These are phyloP conservation scores for Rhynchosporium graminicola DNA, from an alignment of 2,329 filamentous ascomycete species.

Conservation along the genomic window DNA sequence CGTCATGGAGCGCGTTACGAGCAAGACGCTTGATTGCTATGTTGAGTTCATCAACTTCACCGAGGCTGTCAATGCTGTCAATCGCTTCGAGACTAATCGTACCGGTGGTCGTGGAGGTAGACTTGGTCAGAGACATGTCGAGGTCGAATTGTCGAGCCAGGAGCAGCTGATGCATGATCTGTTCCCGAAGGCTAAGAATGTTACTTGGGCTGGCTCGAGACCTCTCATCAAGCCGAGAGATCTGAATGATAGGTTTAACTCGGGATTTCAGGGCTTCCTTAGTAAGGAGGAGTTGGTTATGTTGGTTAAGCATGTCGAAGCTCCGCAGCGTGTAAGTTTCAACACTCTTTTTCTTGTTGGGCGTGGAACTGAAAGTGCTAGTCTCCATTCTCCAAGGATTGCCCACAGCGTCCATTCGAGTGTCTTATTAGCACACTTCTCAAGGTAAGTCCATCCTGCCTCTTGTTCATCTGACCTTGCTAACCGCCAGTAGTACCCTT, in stretches of 20 bases:
- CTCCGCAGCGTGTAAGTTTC: conserved; percentile 58
- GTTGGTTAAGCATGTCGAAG: conserved; percentile 64
- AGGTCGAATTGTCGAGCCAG: conserved; percentile 58
- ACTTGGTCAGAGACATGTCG: conserved; percentile 59
- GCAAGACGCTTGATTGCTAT: conserved; percentile 63
- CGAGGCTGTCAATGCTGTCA: conserved; percentile 56
- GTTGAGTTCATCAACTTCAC: conserved; percentile 56
- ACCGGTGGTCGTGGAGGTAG: conserved; percentile 46
- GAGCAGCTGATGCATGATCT: conserved; percentile 60
- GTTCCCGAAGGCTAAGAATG: conserved; percentile 58
- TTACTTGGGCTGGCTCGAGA: conserved; percentile 53
- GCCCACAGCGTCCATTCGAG: conserved; percentile 65
- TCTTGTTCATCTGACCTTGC: conserved; percentile 35
- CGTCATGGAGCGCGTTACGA: conserved; percentile 63
- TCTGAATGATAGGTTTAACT: conserved; percentile 43
- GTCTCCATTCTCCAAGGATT: conserved; percentile 61
- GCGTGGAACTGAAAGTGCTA: conserved; percentile 38
- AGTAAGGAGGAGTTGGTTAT: conserved; percentile 63
- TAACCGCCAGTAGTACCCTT: conserved; percentile 53
- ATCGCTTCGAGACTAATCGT: conserved; percentile 47
- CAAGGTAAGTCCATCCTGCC: conserved; percentile 33
- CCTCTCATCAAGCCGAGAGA: conserved; percentile 47
- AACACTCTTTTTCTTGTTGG: not conserved
- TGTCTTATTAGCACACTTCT: conserved; percentile 60
- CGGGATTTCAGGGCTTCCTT: conserved; percentile 61